phyloP scores from a whole-genome alignment of 345 rosid species.

The Gossypium australe region DNA sequence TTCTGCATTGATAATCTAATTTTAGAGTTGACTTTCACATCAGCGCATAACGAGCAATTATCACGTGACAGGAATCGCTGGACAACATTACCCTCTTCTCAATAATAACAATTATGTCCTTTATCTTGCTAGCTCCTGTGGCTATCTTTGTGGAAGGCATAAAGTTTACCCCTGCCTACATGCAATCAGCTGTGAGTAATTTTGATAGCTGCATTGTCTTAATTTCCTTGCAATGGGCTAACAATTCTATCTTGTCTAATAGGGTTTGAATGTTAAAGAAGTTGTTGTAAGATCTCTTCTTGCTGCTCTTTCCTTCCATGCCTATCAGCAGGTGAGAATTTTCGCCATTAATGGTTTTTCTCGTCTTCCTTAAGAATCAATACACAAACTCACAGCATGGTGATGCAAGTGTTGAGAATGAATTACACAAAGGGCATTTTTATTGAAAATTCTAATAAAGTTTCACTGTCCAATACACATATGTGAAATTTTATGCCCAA shows the following conservation, averaged over 20 bases:
- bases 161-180: slow-evolving; percentile 80
- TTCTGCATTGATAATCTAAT: neutral
- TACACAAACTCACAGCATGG: neutral
- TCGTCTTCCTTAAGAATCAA: neutral
- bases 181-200: slow-evolving; percentile 78
- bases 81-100: slow-evolving; percentile 99
- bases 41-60: slow-evolving; percentile 6
- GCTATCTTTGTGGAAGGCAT: slow-evolving; percentile 79
- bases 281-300: slow-evolving; percentile 55
- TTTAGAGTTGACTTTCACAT: neutral
- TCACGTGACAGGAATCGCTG: slow-evolving; percentile 63
- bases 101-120: slow-evolving; percentile 92
- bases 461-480: neutral
- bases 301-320: slow-evolving; percentile 93
- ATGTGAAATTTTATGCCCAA: neutral
- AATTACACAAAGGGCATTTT: neutral
- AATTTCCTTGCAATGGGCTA: slow-evolving; percentile 6
- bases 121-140: slow-evolving; percentile 73
- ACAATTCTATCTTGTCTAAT: slow-evolving; percentile 13
- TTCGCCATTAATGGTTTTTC: slow-evolving; percentile 2
- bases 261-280: slow-evolving; percentile 77
- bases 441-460: neutral
- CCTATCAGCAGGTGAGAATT: slow-evolving; percentile 84
- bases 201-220: neutral
- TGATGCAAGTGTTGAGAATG: neutral